A percentile compares a stretch with the other conserved stretches of the same genome.
phyloP scores from a whole-genome alignment of 2,329 filamentous ascomycete genomes.

The Mycosphaerella arachidis region DNA sequence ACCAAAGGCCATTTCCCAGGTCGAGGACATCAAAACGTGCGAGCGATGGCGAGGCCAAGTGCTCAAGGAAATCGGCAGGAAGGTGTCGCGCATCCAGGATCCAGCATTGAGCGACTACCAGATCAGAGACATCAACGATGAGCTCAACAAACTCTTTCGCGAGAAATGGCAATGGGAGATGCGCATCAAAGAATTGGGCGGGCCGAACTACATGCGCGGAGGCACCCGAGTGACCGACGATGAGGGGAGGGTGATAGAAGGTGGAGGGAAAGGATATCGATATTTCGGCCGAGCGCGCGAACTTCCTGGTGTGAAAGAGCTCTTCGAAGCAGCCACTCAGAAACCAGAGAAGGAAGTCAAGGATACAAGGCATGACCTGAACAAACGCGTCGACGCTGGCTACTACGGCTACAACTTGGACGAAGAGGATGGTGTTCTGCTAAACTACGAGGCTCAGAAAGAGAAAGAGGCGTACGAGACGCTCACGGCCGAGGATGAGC shows the following conservation, averaged over 20 bases:
- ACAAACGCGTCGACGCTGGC: conserved; percentile 78
- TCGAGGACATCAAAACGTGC: conserved; percentile 77
- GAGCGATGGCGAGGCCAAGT: conserved; percentile 99
- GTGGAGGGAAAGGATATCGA: conserved; percentile 82
- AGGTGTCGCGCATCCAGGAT: conserved; percentile 95
- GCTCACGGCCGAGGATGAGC: conserved; percentile 50
- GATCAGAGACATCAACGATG: conserved; percentile 95
- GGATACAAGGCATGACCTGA: conserved; percentile 62
- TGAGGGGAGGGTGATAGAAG: conserved; percentile 52
- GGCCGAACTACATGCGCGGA: conserved; percentile 91
- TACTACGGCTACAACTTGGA: conserved; percentile 95
- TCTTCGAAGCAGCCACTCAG: conserved; percentile 75
- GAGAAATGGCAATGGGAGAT: conserved; percentile 99
- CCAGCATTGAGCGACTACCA: conserved; percentile 88
- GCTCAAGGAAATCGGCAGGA: conserved; percentile 93
- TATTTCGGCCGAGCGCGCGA: conserved; percentile 91
- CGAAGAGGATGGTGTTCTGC: conserved; percentile 78
- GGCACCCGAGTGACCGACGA: conserved; percentile 51
- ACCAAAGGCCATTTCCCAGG: conserved; percentile 83
- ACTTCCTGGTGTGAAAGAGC: conserved; percentile 89
- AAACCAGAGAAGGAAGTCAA: conserved; percentile 54
- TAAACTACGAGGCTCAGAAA: conserved; percentile 76
- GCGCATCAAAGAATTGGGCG: conserved; percentile 91
- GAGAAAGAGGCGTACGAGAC: conserved; percentile 75
- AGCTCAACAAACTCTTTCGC: conserved; percentile 98